Evolutionary conservation across 163 green algal genomes (phyloP).

Genomic region (Chloromonas sp.): DNA sequence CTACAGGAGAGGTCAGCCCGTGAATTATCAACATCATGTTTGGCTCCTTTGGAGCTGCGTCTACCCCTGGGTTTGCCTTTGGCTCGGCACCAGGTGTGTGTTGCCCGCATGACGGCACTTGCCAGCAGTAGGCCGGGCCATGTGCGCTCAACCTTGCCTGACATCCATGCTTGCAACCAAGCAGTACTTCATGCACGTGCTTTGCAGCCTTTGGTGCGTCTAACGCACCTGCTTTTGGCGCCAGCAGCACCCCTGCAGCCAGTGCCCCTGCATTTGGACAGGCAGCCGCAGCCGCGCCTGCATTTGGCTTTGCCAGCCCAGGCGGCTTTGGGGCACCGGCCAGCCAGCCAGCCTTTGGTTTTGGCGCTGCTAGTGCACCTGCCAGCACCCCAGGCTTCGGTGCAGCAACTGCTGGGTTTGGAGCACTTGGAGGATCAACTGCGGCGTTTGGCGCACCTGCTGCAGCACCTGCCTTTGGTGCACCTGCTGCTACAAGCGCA

Average conservation of each 20-base stretch:
- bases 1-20: not conserved
- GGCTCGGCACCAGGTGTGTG: not conserved
- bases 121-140: not conserved
- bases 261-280: not conserved
- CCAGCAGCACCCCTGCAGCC: not conserved
- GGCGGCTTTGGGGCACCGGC: not conserved
- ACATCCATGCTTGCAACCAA: not conserved
- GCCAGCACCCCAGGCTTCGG: too few species aligned
- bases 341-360: too few species aligned
- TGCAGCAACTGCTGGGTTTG: too few species aligned
- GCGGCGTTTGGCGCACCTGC: not conserved
- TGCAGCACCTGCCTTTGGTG: not conserved
- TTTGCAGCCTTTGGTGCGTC: not conserved
- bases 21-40: not conserved
- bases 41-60: not conserved
- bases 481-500: not conserved
- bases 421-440: too few species aligned
- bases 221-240: too few species aligned
- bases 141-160: not conserved
- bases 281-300: too few species aligned
- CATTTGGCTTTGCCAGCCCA: not conserved
- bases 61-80: not conserved
- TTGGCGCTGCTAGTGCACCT: too few species aligned
- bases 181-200: not conserved
- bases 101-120: not conserved